These are phyloP conservation scores for Erythrophleum fordii DNA, from an alignment of 306 rosid species.

Conservation along the genomic window DNA sequence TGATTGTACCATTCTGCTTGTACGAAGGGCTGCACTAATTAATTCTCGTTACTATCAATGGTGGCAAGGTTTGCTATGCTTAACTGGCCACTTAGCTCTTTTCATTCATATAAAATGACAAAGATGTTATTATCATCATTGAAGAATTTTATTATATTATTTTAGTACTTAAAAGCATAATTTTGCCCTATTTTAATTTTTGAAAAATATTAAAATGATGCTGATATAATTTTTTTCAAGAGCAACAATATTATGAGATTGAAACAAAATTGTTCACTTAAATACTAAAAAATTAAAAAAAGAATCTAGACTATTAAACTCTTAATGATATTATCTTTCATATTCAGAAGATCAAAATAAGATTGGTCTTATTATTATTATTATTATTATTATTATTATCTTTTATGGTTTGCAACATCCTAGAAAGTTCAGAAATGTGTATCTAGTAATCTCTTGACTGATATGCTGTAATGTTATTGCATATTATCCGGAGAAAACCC, in stretches of 20 bases:
- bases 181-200: too few relatives aligned
- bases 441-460: background rate
- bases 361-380: too few relatives aligned
- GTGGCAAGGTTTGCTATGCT: background rate
- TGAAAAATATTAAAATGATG: too few relatives aligned
- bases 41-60: constrained; percentile 1
- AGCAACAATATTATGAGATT: background rate
- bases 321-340: background rate
- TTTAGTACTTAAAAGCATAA: too few relatives aligned
- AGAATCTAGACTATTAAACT: background rate
- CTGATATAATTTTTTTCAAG: background rate
- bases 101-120: background rate
- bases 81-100: background rate
- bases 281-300: too few relatives aligned
- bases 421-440: background rate
- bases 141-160: too few relatives aligned
- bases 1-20: background rate
- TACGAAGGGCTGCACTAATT: background rate
- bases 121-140: too few relatives aligned
- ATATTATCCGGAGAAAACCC: background rate
- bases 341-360: too few relatives aligned
- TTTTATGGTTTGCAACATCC: background rate
- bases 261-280: background rate
- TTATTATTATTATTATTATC: too few relatives aligned
- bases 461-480: background rate